Evolutionary conservation across 2,329 filamentous ascomycete species (phyloP).

Genomic region (Penicillium expansum): DNA sequence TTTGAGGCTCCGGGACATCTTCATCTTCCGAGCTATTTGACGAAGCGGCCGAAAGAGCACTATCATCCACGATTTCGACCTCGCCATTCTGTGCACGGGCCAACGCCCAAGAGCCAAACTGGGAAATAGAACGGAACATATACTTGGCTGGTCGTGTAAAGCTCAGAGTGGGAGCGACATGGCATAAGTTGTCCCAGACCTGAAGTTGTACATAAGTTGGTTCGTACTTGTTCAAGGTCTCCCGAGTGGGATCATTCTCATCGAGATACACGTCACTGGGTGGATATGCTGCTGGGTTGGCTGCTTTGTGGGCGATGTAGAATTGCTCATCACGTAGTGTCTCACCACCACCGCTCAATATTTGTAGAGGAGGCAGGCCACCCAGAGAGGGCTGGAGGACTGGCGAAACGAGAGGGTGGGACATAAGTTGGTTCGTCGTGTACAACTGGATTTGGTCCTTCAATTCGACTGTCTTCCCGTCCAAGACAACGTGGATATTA

Average conservation of each 20-base stretch:
- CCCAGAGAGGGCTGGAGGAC: constrained; percentile 84
- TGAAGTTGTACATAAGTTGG: constrained; percentile 92
- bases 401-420: constrained; percentile 87
- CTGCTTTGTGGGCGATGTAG: constrained; percentile 90
- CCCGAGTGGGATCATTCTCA: constrained; percentile 56
- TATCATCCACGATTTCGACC: constrained; percentile 79
- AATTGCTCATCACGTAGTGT: constrained; percentile 91
- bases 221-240: constrained; percentile 62
- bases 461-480: constrained; percentile 68
- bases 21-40: constrained; percentile 42
- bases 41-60: constrained; percentile 72
- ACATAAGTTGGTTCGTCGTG: constrained; percentile 77
- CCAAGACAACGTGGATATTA: constrained; percentile 64
- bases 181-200: constrained; percentile 93
- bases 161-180: constrained; percentile 87
- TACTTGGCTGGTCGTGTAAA: constrained; percentile 94
- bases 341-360: constrained; percentile 85
- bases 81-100: constrained; percentile 74
- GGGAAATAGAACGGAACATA: constrained; percentile 89
- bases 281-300: constrained; percentile 74
- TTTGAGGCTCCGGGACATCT: constrained; percentile 2
- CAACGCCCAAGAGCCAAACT: constrained; percentile 90
- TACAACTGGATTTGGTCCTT: constrained; percentile 92
- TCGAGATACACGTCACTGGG: constrained; percentile 64
- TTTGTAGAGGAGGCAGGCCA: constrained; percentile 80